These are phyloP conservation scores for Fusarium sp. DNA, from an alignment of 2,329 filamentous ascomycete genomes.

Conservation along the genomic window DNA sequence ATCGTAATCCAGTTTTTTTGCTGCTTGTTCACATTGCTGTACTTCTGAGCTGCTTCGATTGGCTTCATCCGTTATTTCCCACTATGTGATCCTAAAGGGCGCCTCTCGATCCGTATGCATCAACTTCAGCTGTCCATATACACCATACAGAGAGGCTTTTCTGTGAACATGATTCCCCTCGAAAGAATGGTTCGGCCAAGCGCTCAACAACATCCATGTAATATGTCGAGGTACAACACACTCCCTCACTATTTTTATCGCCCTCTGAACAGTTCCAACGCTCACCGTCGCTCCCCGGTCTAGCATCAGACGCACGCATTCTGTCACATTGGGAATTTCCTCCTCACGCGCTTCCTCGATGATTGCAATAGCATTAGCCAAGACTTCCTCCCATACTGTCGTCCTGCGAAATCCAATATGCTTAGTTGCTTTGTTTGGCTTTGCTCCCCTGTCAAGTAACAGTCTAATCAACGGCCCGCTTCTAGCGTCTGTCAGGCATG, in stretches of 20 bases:
- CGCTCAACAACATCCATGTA: rapidly evolving
- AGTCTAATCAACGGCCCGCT: not conserved
- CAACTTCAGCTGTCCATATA: not conserved
- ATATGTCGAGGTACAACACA: rapidly evolving
- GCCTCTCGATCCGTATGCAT: not conserved
- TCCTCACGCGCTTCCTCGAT: rapidly evolving
- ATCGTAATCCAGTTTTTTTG: not conserved
- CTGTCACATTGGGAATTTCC: not conserved
- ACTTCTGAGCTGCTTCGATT: not conserved
- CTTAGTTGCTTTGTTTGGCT: not conserved
- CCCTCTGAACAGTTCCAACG: not conserved
- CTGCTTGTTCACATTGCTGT: not conserved
- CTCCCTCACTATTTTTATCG: not conserved
- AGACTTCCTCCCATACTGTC: conserved; percentile 2
- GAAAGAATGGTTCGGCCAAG: too few relatives aligned
- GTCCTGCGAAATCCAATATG: rapidly evolving
- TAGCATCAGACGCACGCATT: conserved; percentile 6
- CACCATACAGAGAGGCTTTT: rapidly evolving
- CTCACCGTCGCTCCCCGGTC: not conserved
- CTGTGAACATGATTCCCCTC: not conserved
- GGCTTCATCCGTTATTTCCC: not conserved
- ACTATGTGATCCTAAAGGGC: rapidly evolving
- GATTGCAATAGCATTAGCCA: not conserved
- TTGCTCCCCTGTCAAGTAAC: not conserved
- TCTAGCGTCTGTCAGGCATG: rapidly evolving